Evolutionary conservation across 73 alveolate genomes (phyloP).

Genomic region (Uronychia setigera): DNA sequence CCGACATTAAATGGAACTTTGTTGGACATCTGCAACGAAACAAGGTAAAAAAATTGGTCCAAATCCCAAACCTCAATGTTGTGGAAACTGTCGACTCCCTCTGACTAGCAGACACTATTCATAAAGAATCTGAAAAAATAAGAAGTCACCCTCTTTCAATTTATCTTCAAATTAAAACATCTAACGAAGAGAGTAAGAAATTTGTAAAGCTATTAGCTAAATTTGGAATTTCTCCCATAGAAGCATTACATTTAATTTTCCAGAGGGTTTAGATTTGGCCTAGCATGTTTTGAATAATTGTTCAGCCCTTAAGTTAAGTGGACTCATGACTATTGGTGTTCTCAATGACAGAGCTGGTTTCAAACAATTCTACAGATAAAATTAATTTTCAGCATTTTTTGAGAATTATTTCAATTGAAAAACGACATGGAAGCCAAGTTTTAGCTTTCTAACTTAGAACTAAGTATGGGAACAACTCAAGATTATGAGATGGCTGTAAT

Average conservation of each 20-base stretch:
- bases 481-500: conserved; percentile 94
- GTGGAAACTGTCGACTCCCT: conserved; percentile 88
- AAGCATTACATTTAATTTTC: too few species aligned
- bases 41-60: conserved; percentile 81
- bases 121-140: conserved; percentile 75
- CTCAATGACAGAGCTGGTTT: conserved; percentile 83
- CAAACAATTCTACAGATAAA: conserved; percentile 73
- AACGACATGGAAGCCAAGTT: conserved; percentile 68
- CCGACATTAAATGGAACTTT: conserved; percentile 95
- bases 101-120: conserved; percentile 83
- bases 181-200: conserved; percentile 82
- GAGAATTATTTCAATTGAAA: conserved; percentile 73
- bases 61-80: conserved; percentile 57
- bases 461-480: conserved; percentile 93
- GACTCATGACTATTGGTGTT: conserved; percentile 95
- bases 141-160: conserved; percentile 59
- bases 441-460: conserved; percentile 69
- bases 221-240: too few species aligned
- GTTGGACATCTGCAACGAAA: conserved; percentile 95
- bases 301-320: conserved; percentile 72
- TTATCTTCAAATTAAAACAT: conserved; percentile 78
- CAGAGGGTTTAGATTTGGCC: conserved; percentile 61
- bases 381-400: too few species aligned
- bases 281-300: conserved; percentile 69
- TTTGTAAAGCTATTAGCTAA: too few species aligned